phyloP scores from a whole-genome alignment of 1,284 basidiomycete genomes.

The Apiotrichum mycotoxinovorans region DNA sequence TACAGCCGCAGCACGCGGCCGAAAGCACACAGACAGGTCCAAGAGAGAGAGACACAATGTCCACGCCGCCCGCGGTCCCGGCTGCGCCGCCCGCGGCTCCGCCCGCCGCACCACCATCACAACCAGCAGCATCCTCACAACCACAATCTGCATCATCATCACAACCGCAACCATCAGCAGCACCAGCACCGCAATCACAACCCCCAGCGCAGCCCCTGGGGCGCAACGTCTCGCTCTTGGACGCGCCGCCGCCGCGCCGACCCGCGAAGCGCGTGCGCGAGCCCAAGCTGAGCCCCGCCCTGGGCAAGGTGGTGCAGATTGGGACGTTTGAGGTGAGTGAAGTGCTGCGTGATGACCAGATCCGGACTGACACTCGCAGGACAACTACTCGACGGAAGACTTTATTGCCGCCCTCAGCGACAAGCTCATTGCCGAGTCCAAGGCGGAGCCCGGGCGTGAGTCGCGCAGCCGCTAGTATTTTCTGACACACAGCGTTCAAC shows the following conservation, averaged over 20 bases:
- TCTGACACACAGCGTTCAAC: slow-evolving; percentile 68
- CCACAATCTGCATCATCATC: too few species aligned
- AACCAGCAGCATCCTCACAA: too few species aligned
- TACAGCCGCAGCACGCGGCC: too few species aligned
- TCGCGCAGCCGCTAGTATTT: background rate
- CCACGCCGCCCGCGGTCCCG: too few species aligned
- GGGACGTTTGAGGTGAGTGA: slow-evolving; percentile 63
- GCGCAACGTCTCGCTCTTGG: background rate
- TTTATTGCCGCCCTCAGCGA: slow-evolving; percentile 82
- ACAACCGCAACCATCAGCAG: too few species aligned
- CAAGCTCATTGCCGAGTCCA: slow-evolving; percentile 76
- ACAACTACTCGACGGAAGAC: slow-evolving; percentile 86
- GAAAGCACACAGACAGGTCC: too few species aligned
- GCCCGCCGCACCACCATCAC: too few species aligned
- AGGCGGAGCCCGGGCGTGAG: slow-evolving; percentile 76
- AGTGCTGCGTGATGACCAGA: background rate
- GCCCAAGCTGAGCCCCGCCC: slow-evolving; percentile 53
- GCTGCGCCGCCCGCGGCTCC: too few species aligned
- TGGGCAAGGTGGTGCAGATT: slow-evolving; percentile 63
- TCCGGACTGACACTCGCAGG: slow-evolving; percentile 54
- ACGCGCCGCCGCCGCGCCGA: slow-evolving; percentile 6
- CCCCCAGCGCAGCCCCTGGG: too few species aligned
- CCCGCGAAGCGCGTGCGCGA: slow-evolving; percentile 8
- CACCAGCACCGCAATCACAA: too few species aligned
- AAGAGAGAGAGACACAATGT: too few species aligned